phyloP scores from a whole-genome alignment of 2,329 filamentous ascomycete genomes.

The Trichoderma hamatum region DNA sequence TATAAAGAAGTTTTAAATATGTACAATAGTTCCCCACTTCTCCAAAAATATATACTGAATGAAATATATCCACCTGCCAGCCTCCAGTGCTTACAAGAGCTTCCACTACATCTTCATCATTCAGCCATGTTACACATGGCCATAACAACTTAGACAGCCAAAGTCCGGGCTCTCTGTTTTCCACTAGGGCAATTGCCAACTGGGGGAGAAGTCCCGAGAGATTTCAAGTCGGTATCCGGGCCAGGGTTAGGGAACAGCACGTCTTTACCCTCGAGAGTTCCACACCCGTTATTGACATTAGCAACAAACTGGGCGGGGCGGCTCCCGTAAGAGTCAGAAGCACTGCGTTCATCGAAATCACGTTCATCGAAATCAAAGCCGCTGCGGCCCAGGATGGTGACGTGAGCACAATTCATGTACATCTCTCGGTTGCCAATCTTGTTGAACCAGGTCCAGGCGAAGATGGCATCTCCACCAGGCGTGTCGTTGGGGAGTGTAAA shows the following conservation, averaged over 20 bases:
- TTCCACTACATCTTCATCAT: neutral
- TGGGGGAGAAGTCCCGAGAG: constrained; percentile 19
- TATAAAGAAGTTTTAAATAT: neutral
- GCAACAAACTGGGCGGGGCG: constrained; percentile 69
- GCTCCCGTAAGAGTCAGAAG: constrained; percentile 47
- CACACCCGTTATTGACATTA: constrained; percentile 61
- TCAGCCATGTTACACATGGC: neutral
- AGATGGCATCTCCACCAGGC: constrained; percentile 62
- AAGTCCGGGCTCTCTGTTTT: neutral
- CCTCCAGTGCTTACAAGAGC: neutral
- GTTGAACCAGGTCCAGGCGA: constrained; percentile 80
- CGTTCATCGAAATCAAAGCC: constrained; percentile 35
- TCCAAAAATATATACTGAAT: neutral
- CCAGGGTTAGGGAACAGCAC: constrained; percentile 65
- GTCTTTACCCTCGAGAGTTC: constrained; percentile 55
- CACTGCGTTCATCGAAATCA: constrained; percentile 37
- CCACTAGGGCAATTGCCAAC: constrained; percentile 1
- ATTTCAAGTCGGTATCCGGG: constrained; percentile 41
- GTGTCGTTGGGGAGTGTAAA: constrained; percentile 69
- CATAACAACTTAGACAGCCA: neutral
- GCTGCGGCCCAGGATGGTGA: constrained; percentile 57
- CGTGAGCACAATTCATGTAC: constrained; percentile 81
- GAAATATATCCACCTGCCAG: neutral
- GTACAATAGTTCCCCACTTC: neutral
- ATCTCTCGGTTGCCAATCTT: constrained; percentile 75